Percentiles rank a stretch among this genome's conserved stretches.
Evolutionary conservation across 148 eudicot genomes (phyloP).

Genomic region (Suaeda aralocaspica): DNA sequence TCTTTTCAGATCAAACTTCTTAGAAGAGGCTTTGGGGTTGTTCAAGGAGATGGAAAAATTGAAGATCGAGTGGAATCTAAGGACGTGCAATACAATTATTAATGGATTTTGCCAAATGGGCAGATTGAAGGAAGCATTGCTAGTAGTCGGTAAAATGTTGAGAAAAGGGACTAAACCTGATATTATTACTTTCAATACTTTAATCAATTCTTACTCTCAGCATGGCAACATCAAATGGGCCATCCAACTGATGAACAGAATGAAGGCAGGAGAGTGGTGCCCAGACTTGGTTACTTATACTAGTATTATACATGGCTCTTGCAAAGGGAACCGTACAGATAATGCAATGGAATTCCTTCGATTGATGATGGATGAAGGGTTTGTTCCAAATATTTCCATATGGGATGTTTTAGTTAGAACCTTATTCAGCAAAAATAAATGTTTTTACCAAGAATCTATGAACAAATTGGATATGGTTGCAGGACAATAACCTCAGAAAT

Average conservation of each 20-base stretch:
- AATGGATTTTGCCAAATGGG: slow-evolving; percentile 47
- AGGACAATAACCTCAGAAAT: background rate
- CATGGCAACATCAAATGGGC: slow-evolving; percentile 42
- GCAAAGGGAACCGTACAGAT: slow-evolving; percentile 36
- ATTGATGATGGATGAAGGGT: slow-evolving; percentile 56
- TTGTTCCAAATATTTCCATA: slow-evolving; percentile 40
- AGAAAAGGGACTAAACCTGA: slow-evolving; percentile 51
- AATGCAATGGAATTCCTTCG: slow-evolving; percentile 40
- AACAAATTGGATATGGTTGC: background rate
- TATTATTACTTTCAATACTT: slow-evolving; percentile 51
- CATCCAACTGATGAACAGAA: slow-evolving; percentile 40
- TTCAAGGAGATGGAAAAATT: slow-evolving; percentile 49
- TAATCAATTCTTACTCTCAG: slow-evolving; percentile 52
- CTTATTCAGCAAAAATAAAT: slow-evolving; percentile 36
- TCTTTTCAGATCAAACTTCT: slow-evolving; percentile 44
- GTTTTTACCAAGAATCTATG: slow-evolving; percentile 13
- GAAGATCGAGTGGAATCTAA: slow-evolving; percentile 48
- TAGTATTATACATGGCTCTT: slow-evolving; percentile 52
- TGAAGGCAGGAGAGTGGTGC: slow-evolving; percentile 32
- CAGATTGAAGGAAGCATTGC: slow-evolving; percentile 41
- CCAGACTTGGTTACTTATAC: slow-evolving; percentile 55
- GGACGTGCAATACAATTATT: slow-evolving; percentile 55
- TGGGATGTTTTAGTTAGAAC: slow-evolving; percentile 58
- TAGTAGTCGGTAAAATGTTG: slow-evolving; percentile 59
- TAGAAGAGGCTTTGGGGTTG: slow-evolving; percentile 34